Percentiles rank a stretch among this genome's conserved stretches.
Conservation (phyloP, 495 filamentous ascomycete species). For the Hypoxylon cercidicola region DNA sequence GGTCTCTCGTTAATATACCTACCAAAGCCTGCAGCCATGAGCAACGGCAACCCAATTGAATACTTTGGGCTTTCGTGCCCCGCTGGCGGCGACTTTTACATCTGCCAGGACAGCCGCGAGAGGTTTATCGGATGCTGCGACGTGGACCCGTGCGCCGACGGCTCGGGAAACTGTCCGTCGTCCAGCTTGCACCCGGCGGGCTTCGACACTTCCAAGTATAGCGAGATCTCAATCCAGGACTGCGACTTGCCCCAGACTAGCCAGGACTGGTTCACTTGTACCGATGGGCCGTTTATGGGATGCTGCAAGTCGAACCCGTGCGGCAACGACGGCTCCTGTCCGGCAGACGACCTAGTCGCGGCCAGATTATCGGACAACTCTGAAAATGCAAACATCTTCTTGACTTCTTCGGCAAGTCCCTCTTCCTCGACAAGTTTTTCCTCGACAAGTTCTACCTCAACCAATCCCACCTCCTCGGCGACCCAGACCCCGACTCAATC, state of each 20-base stretch:
- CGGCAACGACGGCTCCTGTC: conserved; percentile 28
- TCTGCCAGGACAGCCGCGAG: conserved; percentile 37
- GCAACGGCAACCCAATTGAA: conserved; percentile 25
- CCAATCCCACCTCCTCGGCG: neutral
- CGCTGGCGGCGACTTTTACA: conserved; percentile 41
- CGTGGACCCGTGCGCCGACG: conserved; percentile 47
- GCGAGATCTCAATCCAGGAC: conserved; percentile 33
- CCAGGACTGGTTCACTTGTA: conserved; percentile 46
- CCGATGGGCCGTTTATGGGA: conserved; percentile 44
- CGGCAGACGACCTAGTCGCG: conserved; percentile 21
- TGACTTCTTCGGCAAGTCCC: conserved; percentile 2
- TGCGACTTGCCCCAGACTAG: conserved; percentile 13
- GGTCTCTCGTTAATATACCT: neutral
- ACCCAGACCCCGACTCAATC: neutral
- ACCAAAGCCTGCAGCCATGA: conserved; percentile 3
- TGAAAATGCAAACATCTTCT: conserved; percentile 6
- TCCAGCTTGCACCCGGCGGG: conserved; percentile 25
- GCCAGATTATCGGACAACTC: conserved; percentile 18
- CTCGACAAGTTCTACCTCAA: neutral
- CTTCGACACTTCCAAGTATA: conserved; percentile 32
- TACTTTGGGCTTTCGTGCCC: conserved; percentile 46
- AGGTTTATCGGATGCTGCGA: conserved; percentile 51
- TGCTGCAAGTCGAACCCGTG: conserved; percentile 49
- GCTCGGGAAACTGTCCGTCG: conserved; percentile 37
- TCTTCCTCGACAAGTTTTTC: neutral